Evolutionary conservation across 805 yeast species (phyloP), one percentile per base, ranked within the genome.

Genomic region (Yarrowia sp.): DNA sequence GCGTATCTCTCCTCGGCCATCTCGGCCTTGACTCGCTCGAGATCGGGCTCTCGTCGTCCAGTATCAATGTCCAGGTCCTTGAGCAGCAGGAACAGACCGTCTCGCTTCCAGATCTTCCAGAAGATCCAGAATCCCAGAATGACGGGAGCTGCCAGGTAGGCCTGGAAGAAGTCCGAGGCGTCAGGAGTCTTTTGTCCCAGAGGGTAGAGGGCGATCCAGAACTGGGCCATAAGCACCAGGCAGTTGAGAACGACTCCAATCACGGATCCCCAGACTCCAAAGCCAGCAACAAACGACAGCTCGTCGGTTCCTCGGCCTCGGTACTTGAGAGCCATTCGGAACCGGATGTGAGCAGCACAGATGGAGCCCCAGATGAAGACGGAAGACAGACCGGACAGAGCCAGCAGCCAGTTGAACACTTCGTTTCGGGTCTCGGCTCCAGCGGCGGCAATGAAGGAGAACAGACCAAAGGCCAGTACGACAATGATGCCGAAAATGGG

Each of bases 161-260:
- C 76, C 76, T 80, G 78, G 80, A 86, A 86, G 76, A 86, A 86
- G 66, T 58, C 71, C 19, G 70, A 43, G 24, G 83, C 83, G 60
- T 74, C 69, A 9, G 82, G 81, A 1, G 73, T 70, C 52, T 47
- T 47, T 90, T 91, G 81, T 79, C 87, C 53, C 85, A 76, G 36
- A 89, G 89, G 96, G 82, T 82, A 90, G 49, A 89, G 79, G 8
- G 95, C 93, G 69, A 88, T 82, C 91, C 94, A 91, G 81, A 91
- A 90, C 79, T 90, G 93, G 38, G 92, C 91, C 68, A 85, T 79
- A 69, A 92, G 80, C 70, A 91, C 87, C 68, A 88, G 76, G 39
- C 83, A 44, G 75, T 87, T 87, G 74, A 92, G 78, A 33, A 78
- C 68, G 69, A 83, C 74, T 68, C 91, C 91, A 76, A 82, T 84